Conservation (phyloP, 768 basidiomycete genomes). For the Mycena belliarum region DNA sequence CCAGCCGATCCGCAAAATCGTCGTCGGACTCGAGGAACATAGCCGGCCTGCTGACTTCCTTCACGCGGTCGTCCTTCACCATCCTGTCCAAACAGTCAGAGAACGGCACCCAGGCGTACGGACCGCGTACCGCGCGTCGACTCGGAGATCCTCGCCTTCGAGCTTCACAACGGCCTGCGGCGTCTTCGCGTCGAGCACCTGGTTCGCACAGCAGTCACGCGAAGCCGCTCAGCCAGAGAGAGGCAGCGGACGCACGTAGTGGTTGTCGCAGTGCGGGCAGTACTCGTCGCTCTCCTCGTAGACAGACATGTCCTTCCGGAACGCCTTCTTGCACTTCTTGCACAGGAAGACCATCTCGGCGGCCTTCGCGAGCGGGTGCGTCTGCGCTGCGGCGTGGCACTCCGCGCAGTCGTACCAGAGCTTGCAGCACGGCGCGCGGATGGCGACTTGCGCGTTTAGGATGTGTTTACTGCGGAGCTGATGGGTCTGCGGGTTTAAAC, state of each 20-base stretch:
- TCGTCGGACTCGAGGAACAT: conserved; percentile 59
- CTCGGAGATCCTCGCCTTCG: conserved; percentile 88
- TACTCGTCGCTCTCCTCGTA: conserved; percentile 99
- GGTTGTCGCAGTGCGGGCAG: conserved; percentile 98
- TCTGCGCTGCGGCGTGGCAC: conserved; percentile 86
- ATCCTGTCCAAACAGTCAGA: conserved; percentile 50
- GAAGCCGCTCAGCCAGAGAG: not conserved
- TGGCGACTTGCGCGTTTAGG: conserved; percentile 93
- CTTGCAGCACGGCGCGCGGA: conserved; percentile 96
- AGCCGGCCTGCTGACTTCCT: conserved; percentile 52
- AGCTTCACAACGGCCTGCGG: conserved; percentile 83
- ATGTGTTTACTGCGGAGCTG: conserved; percentile 79
- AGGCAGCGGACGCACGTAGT: conserved; percentile 69
- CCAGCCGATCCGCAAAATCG: conserved; percentile 34
- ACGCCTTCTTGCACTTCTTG: conserved; percentile 94
- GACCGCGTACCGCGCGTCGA: conserved; percentile 74
- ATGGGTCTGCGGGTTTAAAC: conserved; percentile 11
- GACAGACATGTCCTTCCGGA: conserved; percentile 88
- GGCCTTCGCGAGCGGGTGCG: conserved; percentile 72
- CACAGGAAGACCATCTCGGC: conserved; percentile 84
- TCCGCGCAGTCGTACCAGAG: conserved; percentile 97
- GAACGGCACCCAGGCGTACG: not conserved
- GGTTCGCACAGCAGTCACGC: not conserved
- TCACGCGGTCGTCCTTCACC: conserved; percentile 85
- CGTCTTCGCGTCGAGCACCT: conserved; percentile 93